Evolutionary conservation across 495 filamentous ascomycete genomes (phyloP), one percentile per base, ranked within the genome.

Genomic region (Sabuloglossum arenarium): DNA sequence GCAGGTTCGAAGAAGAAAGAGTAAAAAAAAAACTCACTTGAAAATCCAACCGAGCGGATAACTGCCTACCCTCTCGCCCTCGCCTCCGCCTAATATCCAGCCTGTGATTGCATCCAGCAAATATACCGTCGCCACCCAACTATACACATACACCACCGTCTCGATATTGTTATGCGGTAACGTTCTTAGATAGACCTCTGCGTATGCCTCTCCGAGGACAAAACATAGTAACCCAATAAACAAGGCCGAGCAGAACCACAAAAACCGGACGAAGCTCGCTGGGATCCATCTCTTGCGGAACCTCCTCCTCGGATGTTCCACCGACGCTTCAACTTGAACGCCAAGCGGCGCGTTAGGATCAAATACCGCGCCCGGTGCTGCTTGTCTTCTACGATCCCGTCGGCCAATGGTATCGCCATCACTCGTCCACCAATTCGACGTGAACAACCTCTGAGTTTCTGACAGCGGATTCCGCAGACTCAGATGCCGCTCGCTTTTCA

Each of bases 211-310:
- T 59, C 78, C 78, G 54, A 80, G 68, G 4, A 80, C 73, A 61
- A 80, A 80, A 8, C 75, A 78, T 28, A 80, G 62, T 53, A 82
- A 63, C 24, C 73, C 75, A 58, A 82, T 73, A 39, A 68, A 71
- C n/a, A 82, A 65, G 1, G 78, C 77, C 31, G 71, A 63, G 61
- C 77, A 79, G 61, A 82, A 82, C 79, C 79, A 82, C n/a, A 82
- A 66, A 32, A 82, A 82, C 9, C 79, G 71, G 47, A 79, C 69
- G 59, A 80, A 82, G 61, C 75, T 78, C 28, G 76, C 76, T 3
- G 76, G 76, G 6, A 79, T 63, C 75, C 75, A 79, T 3, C 61
- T 55, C 52, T 66, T 66, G n/a, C 61, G 49, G 47, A 66, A 57
- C 14, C 47, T 28, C 12, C 47, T 51, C 47, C 47, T 51, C 27